Evolutionary conservation across 768 basidiomycete genomes (phyloP).

Genomic region (Suillus lakei): DNA sequence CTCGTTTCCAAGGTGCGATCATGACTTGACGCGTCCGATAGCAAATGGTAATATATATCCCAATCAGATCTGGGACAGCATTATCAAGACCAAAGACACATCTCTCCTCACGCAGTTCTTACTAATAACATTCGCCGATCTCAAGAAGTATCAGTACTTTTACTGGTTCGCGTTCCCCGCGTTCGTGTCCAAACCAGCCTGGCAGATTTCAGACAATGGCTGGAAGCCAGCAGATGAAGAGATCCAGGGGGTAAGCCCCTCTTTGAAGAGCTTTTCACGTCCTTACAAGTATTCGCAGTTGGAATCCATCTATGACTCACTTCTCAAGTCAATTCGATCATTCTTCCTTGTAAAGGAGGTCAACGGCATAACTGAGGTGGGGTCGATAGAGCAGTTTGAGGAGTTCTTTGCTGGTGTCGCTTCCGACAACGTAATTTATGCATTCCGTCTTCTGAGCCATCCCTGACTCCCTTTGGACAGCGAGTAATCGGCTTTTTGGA

Average conservation of each 20-base stretch:
- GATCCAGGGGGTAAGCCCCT: constrained; percentile 32
- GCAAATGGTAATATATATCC: background rate
- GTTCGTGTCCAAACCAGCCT: constrained; percentile 85
- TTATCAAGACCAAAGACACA: constrained; percentile 55
- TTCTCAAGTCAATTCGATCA: constrained; percentile 46
- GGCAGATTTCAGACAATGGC: constrained; percentile 74
- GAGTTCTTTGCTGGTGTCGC: constrained; percentile 58
- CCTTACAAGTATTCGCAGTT: constrained; percentile 43
- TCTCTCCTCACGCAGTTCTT: constrained; percentile 76
- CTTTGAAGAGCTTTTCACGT: background rate
- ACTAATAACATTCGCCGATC: constrained; percentile 92
- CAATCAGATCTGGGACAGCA: constrained; percentile 71
- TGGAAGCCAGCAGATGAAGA: constrained; percentile 57
- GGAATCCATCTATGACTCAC: constrained; percentile 52
- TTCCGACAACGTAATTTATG: constrained; percentile 42
- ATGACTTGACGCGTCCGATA: background rate
- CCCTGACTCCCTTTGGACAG: constrained; percentile 30
- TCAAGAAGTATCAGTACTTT: constrained; percentile 97
- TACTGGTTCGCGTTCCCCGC: constrained; percentile 99
- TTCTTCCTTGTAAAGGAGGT: constrained; percentile 67
- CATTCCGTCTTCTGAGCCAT: background rate
- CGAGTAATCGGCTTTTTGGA: constrained; percentile 75
- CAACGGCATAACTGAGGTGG: constrained; percentile 44
- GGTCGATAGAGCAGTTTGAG: constrained; percentile 59
- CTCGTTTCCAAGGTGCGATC: constrained; percentile 65